Conservation (phyloP, 208 protist genomes). For the Leishmania martiniquensis region DNA sequence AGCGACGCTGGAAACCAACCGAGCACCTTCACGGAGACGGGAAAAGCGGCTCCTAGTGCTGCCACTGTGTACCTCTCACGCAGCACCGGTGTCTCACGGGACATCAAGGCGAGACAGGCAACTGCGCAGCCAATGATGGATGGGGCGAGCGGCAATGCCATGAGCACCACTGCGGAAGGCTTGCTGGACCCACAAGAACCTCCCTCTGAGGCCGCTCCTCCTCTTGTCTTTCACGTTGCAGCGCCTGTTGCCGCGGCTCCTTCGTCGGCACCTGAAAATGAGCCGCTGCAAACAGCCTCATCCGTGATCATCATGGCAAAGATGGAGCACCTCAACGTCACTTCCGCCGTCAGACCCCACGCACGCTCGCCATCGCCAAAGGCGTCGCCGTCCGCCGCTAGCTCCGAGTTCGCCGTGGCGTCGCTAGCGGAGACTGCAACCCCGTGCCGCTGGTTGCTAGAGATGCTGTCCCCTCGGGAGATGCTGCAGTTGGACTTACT, state of each 20-base stretch:
- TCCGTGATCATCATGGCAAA: slow-evolving; percentile 48
- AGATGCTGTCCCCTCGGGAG: slow-evolving; percentile 59
- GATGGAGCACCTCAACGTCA: slow-evolving; percentile 69
- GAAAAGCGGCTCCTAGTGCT: neutral
- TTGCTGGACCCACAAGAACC: slow-evolving; percentile 22
- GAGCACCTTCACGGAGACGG: neutral
- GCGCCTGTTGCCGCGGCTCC: neutral
- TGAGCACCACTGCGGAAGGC: slow-evolving; percentile 8
- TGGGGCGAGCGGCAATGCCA: neutral
- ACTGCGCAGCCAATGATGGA: neutral
- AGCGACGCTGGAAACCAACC: neutral
- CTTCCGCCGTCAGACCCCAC: slow-evolving; percentile 9
- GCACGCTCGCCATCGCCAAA: neutral
- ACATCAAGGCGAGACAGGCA: slow-evolving; percentile 14
- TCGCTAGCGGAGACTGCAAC: slow-evolving; percentile 10
- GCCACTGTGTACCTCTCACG: slow-evolving; percentile 16
- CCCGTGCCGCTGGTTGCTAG: slow-evolving; percentile 35
- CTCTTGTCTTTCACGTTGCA: slow-evolving; percentile 19
- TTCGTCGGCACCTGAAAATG: neutral
- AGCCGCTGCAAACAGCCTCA: neutral
- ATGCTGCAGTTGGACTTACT: slow-evolving; percentile 50
- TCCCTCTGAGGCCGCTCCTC: neutral
- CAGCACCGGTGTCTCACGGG: slow-evolving; percentile 1
- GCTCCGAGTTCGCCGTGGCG: neutral
- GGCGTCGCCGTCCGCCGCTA: neutral